A percentile compares a stretch with the other conserved stretches of the same genome.
Conservation (phyloP, 163 green algal genomes). For the Coccomyxa subellipsoidea region DNA sequence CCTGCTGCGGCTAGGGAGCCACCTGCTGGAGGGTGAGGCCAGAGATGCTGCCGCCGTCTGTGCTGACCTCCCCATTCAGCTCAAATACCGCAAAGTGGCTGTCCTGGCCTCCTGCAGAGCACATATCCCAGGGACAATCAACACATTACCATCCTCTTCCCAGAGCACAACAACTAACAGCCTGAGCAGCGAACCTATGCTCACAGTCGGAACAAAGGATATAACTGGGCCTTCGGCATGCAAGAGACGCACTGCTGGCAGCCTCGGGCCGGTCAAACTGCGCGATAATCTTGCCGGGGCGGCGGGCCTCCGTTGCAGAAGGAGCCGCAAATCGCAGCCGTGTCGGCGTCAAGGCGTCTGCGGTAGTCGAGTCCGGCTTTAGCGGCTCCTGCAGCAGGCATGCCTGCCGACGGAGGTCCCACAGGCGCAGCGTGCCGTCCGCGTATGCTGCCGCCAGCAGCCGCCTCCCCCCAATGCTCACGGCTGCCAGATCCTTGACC, state of each 20-base stretch:
- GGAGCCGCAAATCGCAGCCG: not conserved
- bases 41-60: not conserved
- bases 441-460: conserved; percentile 4
- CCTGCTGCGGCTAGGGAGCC: not conserved
- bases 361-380: not conserved
- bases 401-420: not conserved
- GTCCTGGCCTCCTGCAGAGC: not conserved
- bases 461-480: not conserved
- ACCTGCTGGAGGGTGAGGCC: not conserved
- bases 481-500: not conserved
- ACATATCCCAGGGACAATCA: not conserved
- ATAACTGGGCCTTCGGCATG: no score
- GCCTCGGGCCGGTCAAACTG: not conserved
- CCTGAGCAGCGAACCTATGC: no score
- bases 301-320: not conserved
- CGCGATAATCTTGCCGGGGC: not conserved
- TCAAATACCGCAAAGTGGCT: not conserved
- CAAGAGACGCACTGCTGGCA: not conserved
- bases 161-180: no score
- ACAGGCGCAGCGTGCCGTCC: conserved; percentile 3
- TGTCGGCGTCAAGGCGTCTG: not conserved
- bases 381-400: conserved; percentile 4
- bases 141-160: no score
- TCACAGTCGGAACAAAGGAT: no score
- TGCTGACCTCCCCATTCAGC: not conserved